Percentiles rank a stretch among this genome's conserved stretches.
These are phyloP conservation scores for Daedalea quercina DNA, from an alignment of 768 basidiomycete species.

Conservation along the genomic window DNA sequence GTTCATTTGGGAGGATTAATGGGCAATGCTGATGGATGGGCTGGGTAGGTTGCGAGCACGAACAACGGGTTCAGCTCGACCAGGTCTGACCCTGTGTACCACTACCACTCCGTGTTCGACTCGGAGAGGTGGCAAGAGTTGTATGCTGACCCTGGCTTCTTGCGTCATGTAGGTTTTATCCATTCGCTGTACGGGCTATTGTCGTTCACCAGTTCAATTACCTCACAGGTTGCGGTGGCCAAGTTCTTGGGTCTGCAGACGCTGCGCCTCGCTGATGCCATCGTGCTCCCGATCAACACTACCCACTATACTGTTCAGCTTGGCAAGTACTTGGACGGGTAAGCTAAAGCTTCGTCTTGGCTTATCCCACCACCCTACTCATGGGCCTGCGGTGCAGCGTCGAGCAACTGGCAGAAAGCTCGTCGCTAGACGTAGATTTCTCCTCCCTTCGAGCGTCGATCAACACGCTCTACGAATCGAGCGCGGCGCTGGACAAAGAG, in stretches of 20 bases:
- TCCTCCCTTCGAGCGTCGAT: conserved; percentile 41
- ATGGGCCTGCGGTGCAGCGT: neutral
- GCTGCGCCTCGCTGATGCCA: conserved; percentile 45
- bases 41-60: conserved; percentile 27
- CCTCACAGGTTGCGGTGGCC: conserved; percentile 44
- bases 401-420: conserved; percentile 21
- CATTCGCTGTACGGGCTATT: neutral
- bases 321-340: conserved; percentile 46
- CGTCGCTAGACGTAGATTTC: conserved; percentile 27
- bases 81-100: conserved; percentile 43
- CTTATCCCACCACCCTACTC: neutral
- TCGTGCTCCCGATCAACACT: conserved; percentile 61
- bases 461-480: conserved; percentile 39
- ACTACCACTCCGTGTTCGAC: conserved; percentile 59
- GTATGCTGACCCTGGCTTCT: conserved; percentile 60
- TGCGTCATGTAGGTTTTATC: conserved; percentile 39
- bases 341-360: conserved; percentile 1
- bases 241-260: conserved; percentile 49
- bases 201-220: neutral
- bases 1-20: neutral
- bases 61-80: conserved; percentile 31
- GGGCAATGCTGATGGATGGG: conserved; percentile 22
- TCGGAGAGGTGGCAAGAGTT: conserved; percentile 50
- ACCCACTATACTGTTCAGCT: conserved; percentile 59
- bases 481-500: conserved; percentile 50